Conservation (phyloP, 495 filamentous ascomycete genomes). For the Peziza echinospora region DNA sequence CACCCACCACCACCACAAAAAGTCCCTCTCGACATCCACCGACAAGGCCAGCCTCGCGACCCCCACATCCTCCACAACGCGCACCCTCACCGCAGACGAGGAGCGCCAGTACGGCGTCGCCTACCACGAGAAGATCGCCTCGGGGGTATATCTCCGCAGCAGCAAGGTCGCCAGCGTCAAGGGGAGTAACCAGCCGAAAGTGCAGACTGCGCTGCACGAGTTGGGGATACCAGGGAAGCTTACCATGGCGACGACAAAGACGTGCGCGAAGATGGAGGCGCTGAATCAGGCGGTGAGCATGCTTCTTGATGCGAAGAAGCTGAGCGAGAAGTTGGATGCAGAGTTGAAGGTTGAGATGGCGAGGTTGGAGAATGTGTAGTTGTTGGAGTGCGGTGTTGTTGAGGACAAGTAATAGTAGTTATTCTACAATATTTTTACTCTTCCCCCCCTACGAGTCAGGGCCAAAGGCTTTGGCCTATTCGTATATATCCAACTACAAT, state of each 20-base stretch:
- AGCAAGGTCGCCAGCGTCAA: constrained; percentile 15
- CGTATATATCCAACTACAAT: too few species aligned
- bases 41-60: background rate
- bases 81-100: constrained; percentile 49
- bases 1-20: background rate
- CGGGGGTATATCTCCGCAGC: constrained; percentile 20
- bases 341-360: constrained; percentile 55
- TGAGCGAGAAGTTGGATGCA: constrained; percentile 62
- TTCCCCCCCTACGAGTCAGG: too few species aligned
- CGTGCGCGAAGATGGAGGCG: constrained; percentile 60
- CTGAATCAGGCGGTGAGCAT: constrained; percentile 51
- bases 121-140: constrained; percentile 64
- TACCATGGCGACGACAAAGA: constrained; percentile 63
- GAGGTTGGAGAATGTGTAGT: constrained; percentile 14
- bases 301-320: constrained; percentile 63
- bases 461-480: too few species aligned
- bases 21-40: background rate
- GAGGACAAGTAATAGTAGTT: background rate
- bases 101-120: constrained; percentile 62
- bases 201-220: constrained; percentile 39
- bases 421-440: too few species aligned
- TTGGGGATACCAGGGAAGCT: constrained; percentile 58
- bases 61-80: constrained; percentile 18
- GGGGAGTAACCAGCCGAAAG: constrained; percentile 16
- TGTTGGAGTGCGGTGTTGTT: background rate